A percentile compares a stretch with the other conserved stretches of the same genome.
Evolutionary conservation across 345 rosid species (phyloP).

Genomic region (Ceriops zippeliana): DNA sequence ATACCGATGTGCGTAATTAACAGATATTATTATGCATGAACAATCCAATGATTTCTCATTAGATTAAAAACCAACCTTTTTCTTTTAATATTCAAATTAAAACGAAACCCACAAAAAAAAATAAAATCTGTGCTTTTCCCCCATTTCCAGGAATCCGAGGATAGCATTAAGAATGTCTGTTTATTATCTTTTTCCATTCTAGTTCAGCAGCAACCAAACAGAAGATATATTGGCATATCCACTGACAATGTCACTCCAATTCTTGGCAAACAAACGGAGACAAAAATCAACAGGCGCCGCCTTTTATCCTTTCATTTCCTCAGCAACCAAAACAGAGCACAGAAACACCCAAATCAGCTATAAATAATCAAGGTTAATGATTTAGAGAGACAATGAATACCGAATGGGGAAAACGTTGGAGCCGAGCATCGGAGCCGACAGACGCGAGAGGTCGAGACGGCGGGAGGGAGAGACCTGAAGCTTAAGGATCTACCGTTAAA

Average conservation of each 20-base stretch:
- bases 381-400: constrained; percentile 20
- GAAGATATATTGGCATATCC: background rate
- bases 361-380: background rate
- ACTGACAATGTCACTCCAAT: background rate
- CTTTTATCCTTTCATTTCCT: background rate
- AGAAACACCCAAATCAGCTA: background rate
- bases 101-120: background rate
- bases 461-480: constrained; percentile 20
- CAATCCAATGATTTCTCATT: no score
- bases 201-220: constrained; percentile 7
- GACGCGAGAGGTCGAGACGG: constrained; percentile 24
- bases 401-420: constrained; percentile 39
- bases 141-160: background rate
- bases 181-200: background rate
- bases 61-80: background rate
- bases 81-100: background rate
- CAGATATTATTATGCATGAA: no score
- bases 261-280: background rate
- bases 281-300: background rate
- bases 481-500: constrained; percentile 23
- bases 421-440: constrained; percentile 40
- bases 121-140: background rate
- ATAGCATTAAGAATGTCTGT: background rate
- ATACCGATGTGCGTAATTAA: no score
- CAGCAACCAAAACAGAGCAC: background rate